phyloP scores from a whole-genome alignment of 306 rosid species.

The Begonia loranthoides region DNA sequence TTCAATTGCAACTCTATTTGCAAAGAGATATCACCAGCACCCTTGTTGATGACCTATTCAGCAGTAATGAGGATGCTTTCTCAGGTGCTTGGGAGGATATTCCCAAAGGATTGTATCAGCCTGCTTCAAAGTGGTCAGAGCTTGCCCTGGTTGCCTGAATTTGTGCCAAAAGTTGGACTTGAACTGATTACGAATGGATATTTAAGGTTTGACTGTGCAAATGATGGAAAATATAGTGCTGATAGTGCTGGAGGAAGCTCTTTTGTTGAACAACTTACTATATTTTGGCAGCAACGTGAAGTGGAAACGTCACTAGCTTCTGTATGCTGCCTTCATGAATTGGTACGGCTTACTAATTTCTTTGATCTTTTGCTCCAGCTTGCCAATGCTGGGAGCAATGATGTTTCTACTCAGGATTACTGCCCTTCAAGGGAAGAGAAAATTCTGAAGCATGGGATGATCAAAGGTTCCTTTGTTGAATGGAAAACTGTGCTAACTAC shows the following conservation, averaged over 20 bases:
- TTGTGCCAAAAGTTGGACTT: constrained; percentile 81
- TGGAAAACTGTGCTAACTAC: constrained; percentile 35
- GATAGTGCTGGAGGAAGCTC: constrained; percentile 28
- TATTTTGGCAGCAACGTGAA: constrained; percentile 47
- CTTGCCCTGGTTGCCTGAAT: constrained; percentile 88
- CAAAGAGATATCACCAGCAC: constrained; percentile 23
- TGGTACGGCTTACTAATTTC: constrained; percentile 26
- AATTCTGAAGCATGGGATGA: constrained; percentile 57
- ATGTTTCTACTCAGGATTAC: constrained; percentile 24
- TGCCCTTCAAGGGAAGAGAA: constrained; percentile 46
- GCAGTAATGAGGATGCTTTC: constrained; percentile 61
- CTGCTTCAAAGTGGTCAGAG: constrained; percentile 20
- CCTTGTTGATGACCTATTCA: constrained; percentile 71
- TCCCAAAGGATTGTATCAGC: constrained; percentile 35
- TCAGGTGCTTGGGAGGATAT: constrained; percentile 52
- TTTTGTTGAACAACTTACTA: constrained; percentile 42
- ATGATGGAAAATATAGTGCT: constrained; percentile 17
- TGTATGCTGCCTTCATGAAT: constrained; percentile 58
- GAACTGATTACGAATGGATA: constrained; percentile 49
- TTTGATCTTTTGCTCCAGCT: constrained; percentile 55
- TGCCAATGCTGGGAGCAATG: constrained; percentile 32
- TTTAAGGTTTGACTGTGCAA: constrained; percentile 26
- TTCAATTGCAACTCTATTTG: constrained; percentile 10
- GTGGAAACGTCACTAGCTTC: constrained; percentile 66
- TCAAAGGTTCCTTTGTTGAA: constrained; percentile 33